These are phyloP conservation scores for Dujonia santamariae DNA, from an alignment of 1,139 yeast species.

Conservation along the genomic window DNA sequence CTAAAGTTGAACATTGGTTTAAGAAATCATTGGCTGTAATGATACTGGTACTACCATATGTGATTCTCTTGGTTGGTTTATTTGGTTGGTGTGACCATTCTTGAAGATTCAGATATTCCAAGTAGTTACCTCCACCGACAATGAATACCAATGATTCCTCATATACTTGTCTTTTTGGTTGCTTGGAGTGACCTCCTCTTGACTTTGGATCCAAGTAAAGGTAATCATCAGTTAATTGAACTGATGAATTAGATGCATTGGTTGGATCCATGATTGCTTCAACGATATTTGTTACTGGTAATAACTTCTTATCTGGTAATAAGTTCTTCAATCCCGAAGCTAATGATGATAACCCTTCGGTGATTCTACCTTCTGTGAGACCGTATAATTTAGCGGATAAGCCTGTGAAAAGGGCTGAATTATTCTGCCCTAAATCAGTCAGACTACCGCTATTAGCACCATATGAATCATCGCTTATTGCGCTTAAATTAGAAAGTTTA, in stretches of 20 bases:
- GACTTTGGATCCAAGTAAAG: conserved; percentile 87
- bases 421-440: conserved; percentile 22
- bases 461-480: conserved; percentile 20
- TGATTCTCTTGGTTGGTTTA: conserved; percentile 45
- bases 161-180: conserved; percentile 81
- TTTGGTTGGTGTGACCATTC: conserved; percentile 65
- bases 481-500: conserved; percentile 56
- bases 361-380: conserved; percentile 74
- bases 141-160: conserved; percentile 84
- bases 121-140: conserved; percentile 94
- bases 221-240: conserved; percentile 81
- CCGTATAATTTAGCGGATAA: conserved; percentile 76
- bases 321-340: conserved; percentile 86
- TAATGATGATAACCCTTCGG: conserved; percentile 81
- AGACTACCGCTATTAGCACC: conserved; percentile 14
- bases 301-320: conserved; percentile 80
- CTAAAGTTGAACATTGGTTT: conserved; percentile 64
- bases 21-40: conserved; percentile 76
- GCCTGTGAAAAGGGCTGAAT: conserved; percentile 72
- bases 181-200: conserved; percentile 85
- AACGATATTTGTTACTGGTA: conserved; percentile 86
- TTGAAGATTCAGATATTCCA: conserved; percentile 90
- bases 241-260: conserved; percentile 56
- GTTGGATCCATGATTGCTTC: conserved; percentile 89
- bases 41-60: conserved; percentile 86